Base-by-base conservation (phyloP, 371 early-diverging fungal species). In the Coemansia sp. region DNA sequence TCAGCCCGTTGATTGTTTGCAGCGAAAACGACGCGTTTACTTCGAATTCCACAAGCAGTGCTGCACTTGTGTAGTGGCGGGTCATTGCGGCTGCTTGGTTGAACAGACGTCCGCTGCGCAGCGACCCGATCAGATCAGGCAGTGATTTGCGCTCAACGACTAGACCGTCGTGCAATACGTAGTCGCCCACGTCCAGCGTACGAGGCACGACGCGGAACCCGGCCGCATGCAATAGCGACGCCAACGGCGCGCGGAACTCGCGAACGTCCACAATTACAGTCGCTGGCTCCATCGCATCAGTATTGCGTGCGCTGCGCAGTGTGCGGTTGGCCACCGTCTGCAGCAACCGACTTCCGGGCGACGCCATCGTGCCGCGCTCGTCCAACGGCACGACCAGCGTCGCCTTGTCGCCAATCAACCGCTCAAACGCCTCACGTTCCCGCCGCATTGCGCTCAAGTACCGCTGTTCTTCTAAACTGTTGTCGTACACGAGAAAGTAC, bases 61-160 rank as follows among this genome's bases (percentile, higher is more conserved):
- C 87, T 0, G 96, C 93, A 2, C 75, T 83, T 25, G 82, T 79
- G 79, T 98, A 99, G 72, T 93, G 87, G 8, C 83, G 75, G 39
- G 83, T 84, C 96, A 99, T 95, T n/a, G 90, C 89, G 65, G 93
- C 93, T 54, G 88, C 90, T 80, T 99, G 99, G 16, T 87, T 88
- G 82, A 94, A 91, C 86, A 99, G 80, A 59, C 98, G 86, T 4
- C 99, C 99, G 26, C 90, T 87, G 33, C 84, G 85, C 64, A 98
- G 84, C 0, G 94, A 94, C 16, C 86, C 82, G 33, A 94, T 89
- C 56, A 99, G 82, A 84, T 99, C 99, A 0, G 91, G 80, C 42
- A 97, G 84, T 33, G 90, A 91, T 81, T 99, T 99, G 61, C 99
- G 85, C 79, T 99, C 99, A 1, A 99, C 92, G 59, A 93, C 94